Base-by-base conservation (phyloP, 352 stramenopile species). In the Blastocystis sp. region DNA sequence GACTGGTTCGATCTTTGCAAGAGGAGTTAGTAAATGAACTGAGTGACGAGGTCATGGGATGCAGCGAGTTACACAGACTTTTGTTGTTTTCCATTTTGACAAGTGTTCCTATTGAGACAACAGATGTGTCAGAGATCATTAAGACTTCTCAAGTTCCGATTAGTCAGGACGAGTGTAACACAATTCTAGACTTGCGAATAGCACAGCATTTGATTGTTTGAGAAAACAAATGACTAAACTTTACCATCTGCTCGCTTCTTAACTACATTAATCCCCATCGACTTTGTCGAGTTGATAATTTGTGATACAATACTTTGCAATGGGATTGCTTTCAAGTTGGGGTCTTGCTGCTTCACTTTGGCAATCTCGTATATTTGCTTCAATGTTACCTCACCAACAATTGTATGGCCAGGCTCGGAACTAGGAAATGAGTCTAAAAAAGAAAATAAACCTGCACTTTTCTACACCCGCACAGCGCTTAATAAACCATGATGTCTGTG, bases 361-460 rank as follows among this genome's bases (percentile, higher is more conserved):
- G 96, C 96, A 92, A 98, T 98, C 92, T 98, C 95, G 92, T 98
- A 98, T 76, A 98, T 96, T 87, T 97, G 94, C 91, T 97, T 96
- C 50, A 97, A 91, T 69, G 94, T 94, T 50, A 98, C 95, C 59
- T 93, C 94, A 69, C 94, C 95, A 69, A 93, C 91, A 18, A 93
- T 92, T 54, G 93, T 68, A 91, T 96, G 93, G 29, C 94, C 94
- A 29, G 94, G 88, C 47, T 88, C 76, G 45, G 47, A 56, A 9
- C 69, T 90, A 50, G 50, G 54, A 70, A 70, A 5, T 66, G 9
- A 79, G 55, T 56, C 50, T 37, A 64, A 41, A 23, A 56, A 13
- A 53, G 39, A 73, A 59, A 15, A 91, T 94, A 4, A 92, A 90
- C 53, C 92, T 94, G 41, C 94, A 94, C 20, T 92, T 92, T 34